Percentiles rank a stretch among this genome's conserved stretches.
Evolutionary conservation across 2,329 filamentous ascomycete species (phyloP).

Genomic region (Pestalotiopsis sp.): DNA sequence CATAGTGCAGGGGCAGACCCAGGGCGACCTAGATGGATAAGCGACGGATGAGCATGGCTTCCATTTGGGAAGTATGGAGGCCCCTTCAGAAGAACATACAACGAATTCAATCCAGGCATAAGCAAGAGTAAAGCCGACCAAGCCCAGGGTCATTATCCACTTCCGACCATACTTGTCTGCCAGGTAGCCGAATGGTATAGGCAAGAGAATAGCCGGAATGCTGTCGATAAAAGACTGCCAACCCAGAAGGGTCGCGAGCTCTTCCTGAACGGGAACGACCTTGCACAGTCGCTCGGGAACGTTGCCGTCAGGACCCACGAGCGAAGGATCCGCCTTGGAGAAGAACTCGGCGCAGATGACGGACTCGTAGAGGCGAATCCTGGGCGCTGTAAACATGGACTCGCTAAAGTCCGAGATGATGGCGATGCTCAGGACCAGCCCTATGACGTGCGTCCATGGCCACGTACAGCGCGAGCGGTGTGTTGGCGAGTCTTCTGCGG

Average conservation of each 20-base stretch:
- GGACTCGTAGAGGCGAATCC: constrained; percentile 21
- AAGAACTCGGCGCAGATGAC: constrained; percentile 18
- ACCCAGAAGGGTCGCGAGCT: constrained; percentile 17
- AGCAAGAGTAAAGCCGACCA: constrained; percentile 14
- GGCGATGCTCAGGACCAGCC: constrained; percentile 8
- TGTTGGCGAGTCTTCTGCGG: not conserved
- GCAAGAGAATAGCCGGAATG: constrained; percentile 17
- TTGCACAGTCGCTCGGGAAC: constrained; percentile 21
- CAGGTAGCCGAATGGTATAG: constrained; percentile 16
- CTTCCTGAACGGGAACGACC: constrained; percentile 17
- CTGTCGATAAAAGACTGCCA: constrained; percentile 21
- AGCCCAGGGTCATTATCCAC: constrained; percentile 16
- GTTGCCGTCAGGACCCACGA: constrained; percentile 13
- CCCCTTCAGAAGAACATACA: not conserved
- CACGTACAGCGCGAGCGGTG: constrained; percentile 16
- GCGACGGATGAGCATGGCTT: not conserved
- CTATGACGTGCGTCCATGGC: constrained; percentile 17
- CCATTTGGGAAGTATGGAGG: not conserved
- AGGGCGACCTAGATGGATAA: not conserved
- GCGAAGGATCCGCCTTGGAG: constrained; percentile 10
- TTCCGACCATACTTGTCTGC: constrained; percentile 18
- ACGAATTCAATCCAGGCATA: constrained; percentile 13
- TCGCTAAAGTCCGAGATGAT: constrained; percentile 16
- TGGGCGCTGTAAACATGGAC: constrained; percentile 18
- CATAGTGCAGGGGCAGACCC: not conserved